Conservation (phyloP, 1,284 basidiomycete genomes). For the Tylopilus orsonianus region DNA sequence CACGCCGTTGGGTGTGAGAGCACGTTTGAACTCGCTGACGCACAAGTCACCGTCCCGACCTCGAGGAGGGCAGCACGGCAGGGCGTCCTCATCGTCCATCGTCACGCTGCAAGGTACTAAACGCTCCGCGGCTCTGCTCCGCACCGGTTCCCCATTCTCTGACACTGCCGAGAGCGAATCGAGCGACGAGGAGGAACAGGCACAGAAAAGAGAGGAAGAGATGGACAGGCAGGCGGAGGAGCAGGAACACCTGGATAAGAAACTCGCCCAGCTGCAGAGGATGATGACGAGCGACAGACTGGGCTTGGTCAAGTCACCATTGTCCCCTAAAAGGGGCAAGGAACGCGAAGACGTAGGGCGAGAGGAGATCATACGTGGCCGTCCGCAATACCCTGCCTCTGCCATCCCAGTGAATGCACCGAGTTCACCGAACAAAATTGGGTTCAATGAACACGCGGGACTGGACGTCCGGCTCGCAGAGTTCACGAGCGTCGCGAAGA, state of each 20-base stretch:
- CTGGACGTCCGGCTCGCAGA: constrained; percentile 37
- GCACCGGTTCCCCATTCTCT: constrained; percentile 47
- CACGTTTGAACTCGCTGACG: constrained; percentile 66
- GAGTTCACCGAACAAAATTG: constrained; percentile 17
- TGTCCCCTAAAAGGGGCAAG: constrained; percentile 24
- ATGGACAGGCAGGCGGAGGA: constrained; percentile 64
- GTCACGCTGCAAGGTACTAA: constrained; percentile 57
- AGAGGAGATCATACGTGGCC: constrained; percentile 44
- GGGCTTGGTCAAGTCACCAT: constrained; percentile 61
- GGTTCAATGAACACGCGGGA: constrained; percentile 20
- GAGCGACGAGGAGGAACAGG: constrained; percentile 61
- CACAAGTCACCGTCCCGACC: constrained; percentile 37
- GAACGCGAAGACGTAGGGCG: constrained; percentile 15
- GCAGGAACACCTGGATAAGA: constrained; percentile 61
- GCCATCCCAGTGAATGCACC: constrained; percentile 9
- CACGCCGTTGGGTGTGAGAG: constrained; percentile 62
- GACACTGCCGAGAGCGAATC: constrained; percentile 36
- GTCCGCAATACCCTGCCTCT: constrained; percentile 37
- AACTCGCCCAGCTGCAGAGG: constrained; percentile 61
- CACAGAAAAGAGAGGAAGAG: constrained; percentile 61
- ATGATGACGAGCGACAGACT: constrained; percentile 72
- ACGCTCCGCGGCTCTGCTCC: constrained; percentile 33
- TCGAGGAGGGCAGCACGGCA: constrained; percentile 39
- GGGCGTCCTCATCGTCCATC: constrained; percentile 63
- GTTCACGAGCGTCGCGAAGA: constrained; percentile 18